Conservation (phyloP, 257 asterid species). For the Henckelia pumila region DNA sequence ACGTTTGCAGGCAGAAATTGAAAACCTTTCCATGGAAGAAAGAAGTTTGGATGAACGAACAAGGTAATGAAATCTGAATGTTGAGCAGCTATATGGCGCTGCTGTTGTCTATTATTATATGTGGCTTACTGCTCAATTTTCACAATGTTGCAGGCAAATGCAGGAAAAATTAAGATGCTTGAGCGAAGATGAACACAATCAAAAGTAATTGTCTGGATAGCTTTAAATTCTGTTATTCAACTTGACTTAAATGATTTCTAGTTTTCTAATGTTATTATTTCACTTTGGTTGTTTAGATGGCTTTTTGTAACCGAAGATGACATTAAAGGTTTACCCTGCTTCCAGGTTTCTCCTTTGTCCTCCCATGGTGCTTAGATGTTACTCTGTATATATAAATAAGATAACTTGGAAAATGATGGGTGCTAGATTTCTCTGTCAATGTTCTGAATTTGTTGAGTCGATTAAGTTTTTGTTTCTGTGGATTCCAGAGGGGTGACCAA, state of each 20-base stretch:
- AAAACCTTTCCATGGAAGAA: conserved; percentile 78
- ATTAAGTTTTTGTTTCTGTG: background rate
- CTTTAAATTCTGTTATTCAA: conserved; percentile 21
- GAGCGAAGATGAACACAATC: conserved; percentile 77
- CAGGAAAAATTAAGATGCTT: conserved; percentile 68
- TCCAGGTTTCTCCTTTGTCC: conserved; percentile 56
- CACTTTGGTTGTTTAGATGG: conserved; percentile 51
- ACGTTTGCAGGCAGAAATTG: conserved; percentile 70
- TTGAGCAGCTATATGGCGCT: conserved; percentile 25
- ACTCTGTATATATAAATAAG: conserved; percentile 10
- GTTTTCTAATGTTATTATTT: conserved; percentile 22
- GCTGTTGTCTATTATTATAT: conserved; percentile 17
- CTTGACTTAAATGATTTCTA: conserved; percentile 6
- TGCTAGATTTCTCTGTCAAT: background rate
- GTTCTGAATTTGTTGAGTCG: too few species aligned
- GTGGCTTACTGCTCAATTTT: conserved; percentile 31
- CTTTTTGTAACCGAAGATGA: conserved; percentile 93
- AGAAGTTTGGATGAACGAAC: conserved; percentile 61
- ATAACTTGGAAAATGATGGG: background rate
- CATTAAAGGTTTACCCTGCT: conserved; percentile 71
- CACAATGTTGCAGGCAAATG: conserved; percentile 63
- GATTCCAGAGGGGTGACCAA: background rate
- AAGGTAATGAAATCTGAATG: conserved; percentile 43
- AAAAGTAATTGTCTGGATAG: conserved; percentile 44
- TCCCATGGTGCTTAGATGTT: conserved; percentile 11